Percentiles rank a stretch among this genome's conserved stretches.
Evolutionary conservation across 352 stramenopile genomes (phyloP).

Genomic region (Phytophthora multivora): DNA sequence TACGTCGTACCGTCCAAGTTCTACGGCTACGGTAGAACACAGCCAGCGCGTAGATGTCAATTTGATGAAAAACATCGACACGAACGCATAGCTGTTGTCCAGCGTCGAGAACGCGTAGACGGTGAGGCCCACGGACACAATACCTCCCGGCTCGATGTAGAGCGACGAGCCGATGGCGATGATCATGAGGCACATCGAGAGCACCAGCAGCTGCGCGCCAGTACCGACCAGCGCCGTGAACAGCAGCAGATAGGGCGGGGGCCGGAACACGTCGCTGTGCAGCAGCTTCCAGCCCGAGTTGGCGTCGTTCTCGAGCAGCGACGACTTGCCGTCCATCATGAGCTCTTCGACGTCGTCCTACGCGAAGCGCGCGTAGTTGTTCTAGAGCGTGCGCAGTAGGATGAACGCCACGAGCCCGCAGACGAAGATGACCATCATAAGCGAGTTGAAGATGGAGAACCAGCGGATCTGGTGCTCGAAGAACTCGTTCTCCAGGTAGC

Average conservation of each 20-base stretch:
- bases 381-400: no score
- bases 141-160: slow-evolving; percentile 96
- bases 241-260: slow-evolving; percentile 92
- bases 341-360: slow-evolving; percentile 87
- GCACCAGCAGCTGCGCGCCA: slow-evolving; percentile 94
- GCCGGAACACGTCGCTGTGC: slow-evolving; percentile 95
- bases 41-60: no score
- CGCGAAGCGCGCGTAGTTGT: slow-evolving; percentile 93
- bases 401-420: no score
- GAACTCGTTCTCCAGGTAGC: no score
- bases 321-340: slow-evolving; percentile 85
- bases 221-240: slow-evolving; percentile 97
- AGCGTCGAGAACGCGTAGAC: slow-evolving; percentile 95
- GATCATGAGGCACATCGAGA: slow-evolving; percentile 94
- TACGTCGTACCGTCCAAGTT: no score
- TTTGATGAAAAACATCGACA: no score
- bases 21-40: no score
- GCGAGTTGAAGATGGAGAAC: no score
- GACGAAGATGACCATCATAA: no score
- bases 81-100: slow-evolving; percentile 86
- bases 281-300: slow-evolving; percentile 97
- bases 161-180: slow-evolving; percentile 95
- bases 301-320: slow-evolving; percentile 77
- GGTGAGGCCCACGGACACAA: slow-evolving; percentile 94
- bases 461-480: no score